Base-by-base conservation (phyloP, 2,329 filamentous ascomycete genomes). In the Dactylonectria macrodidyma region DNA sequence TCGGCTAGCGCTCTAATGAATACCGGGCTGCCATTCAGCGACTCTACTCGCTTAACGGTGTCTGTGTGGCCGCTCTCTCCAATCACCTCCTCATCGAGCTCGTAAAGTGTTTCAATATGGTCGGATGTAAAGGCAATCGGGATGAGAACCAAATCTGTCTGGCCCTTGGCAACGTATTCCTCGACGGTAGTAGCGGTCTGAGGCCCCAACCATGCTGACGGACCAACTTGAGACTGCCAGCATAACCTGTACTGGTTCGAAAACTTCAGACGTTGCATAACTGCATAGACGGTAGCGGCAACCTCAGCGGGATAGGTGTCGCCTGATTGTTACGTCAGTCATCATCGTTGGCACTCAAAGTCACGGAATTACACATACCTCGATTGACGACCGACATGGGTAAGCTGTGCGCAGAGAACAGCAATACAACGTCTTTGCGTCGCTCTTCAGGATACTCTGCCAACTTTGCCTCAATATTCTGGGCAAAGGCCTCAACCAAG, bases 41-140 rank as follows among this genome's bases (percentile, higher is more conserved):
- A 97, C 80, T 98, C 96, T 1, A 92, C 94, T 65, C 96, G 89
- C 86, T 97, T 97, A 70, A 99, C 91, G 0, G 91, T 92, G 36
- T 95, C 94, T 0, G 89, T 83, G 76, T 93, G 89, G 14, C 92
- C 91, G 1, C 89, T 94, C 81, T 97, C 95, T 65, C 94, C 93
- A 77, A 99, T 98, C 46, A 99, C 94, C 82, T 99, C 96, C 75
- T 94, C 87, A 80, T 99, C 96, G 59, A 99, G 85, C 81, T 99
- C 96, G 79, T 92, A 98, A 1, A 99, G 86, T 0, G 96, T 99
- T 84, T 99, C 96, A 73, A 99, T 99, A 79, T 99, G 96, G 77
- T 99, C 96, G n/a, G 94, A 97, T 0, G 96, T 99, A 80, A 99
- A 99, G 6, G 96, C 96, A 72, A 99, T 97, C 0, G 96, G 96